These are phyloP conservation scores for Parsonsia alboflavescens DNA, from an alignment of 257 asterid species.

Conservation along the genomic window DNA sequence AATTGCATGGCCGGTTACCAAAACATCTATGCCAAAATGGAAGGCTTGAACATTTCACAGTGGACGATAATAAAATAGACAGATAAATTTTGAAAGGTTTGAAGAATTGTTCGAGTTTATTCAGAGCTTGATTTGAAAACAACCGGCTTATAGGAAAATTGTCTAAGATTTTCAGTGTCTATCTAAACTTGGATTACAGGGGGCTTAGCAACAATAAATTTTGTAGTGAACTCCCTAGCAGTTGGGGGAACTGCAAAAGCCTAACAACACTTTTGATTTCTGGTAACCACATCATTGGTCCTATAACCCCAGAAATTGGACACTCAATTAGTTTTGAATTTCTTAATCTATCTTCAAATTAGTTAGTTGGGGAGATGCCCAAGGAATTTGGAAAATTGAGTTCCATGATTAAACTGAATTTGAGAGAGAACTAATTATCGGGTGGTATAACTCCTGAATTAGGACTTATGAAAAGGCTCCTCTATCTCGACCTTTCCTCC, in stretches of 20 bases:
- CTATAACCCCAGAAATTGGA: conserved; percentile 21
- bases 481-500: conserved; percentile 13
- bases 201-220: neutral
- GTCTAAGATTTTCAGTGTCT: no score
- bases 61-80: no score
- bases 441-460: conserved; percentile 26
- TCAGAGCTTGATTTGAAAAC: no score
- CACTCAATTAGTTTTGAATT: conserved; percentile 11
- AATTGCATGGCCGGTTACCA: no score
- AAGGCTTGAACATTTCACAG: no score
- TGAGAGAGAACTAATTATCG: conserved; percentile 23
- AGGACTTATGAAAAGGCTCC: conserved; percentile 13
- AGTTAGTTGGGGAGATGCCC: conserved; percentile 26
- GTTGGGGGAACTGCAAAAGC: neutral
- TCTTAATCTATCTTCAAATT: conserved; percentile 34
- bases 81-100: no score
- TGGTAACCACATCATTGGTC: conserved; percentile 19
- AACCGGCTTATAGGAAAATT: no score
- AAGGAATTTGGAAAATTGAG: conserved; percentile 16
- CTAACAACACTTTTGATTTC: no score
- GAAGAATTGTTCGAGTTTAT: no score
- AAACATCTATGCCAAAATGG: no score
- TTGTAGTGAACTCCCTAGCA: neutral
- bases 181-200: neutral
- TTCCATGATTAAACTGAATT: conserved; percentile 12